Conservation (phyloP, 2,329 filamentous ascomycete species). For the Fusarium azukiicola region DNA sequence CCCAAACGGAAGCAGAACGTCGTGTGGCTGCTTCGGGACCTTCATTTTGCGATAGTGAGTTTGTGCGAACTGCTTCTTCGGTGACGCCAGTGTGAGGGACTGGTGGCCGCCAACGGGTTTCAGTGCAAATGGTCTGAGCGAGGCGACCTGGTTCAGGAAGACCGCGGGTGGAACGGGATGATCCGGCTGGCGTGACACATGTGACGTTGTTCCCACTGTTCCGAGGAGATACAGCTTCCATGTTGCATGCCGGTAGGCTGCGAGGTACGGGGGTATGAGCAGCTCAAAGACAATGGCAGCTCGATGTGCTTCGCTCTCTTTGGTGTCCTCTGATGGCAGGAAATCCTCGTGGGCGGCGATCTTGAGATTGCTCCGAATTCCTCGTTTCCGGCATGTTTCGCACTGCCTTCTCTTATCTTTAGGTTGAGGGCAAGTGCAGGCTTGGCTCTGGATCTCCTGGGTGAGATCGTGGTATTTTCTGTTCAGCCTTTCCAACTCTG, state of each 20-base stretch:
- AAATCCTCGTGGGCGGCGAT: constrained; percentile 51
- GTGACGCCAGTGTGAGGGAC: constrained; percentile 49
- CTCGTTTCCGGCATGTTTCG: constrained; percentile 37
- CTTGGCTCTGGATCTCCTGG: constrained; percentile 16
- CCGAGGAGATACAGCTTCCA: constrained; percentile 42
- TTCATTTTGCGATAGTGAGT: constrained; percentile 51
- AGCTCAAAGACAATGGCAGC: constrained; percentile 73
- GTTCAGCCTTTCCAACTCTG: constrained; percentile 9
- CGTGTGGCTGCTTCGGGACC: constrained; percentile 30
- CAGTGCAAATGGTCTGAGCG: background rate
- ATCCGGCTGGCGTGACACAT: background rate
- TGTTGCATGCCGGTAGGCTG: constrained; percentile 52
- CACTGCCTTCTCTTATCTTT: constrained; percentile 32
- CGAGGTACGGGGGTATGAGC: constrained; percentile 69
- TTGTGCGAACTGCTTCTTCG: constrained; percentile 51
- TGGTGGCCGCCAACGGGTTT: background rate
- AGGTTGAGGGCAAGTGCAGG: constrained; percentile 42
- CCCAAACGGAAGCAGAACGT: constrained; percentile 45
- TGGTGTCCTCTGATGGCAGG: constrained; percentile 43
- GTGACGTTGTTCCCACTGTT: background rate
- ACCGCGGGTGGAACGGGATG: constrained; percentile 9
- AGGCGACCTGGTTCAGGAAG: background rate
- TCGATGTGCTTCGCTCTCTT: background rate
- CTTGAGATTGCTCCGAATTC: constrained; percentile 37
- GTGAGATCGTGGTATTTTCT: constrained; percentile 43